A percentile compares a stretch with the other conserved stretches of the same genome.
Evolutionary conservation across 2,329 filamentous ascomycete genomes (phyloP).

Genomic region (Fusarium verrucosum): DNA sequence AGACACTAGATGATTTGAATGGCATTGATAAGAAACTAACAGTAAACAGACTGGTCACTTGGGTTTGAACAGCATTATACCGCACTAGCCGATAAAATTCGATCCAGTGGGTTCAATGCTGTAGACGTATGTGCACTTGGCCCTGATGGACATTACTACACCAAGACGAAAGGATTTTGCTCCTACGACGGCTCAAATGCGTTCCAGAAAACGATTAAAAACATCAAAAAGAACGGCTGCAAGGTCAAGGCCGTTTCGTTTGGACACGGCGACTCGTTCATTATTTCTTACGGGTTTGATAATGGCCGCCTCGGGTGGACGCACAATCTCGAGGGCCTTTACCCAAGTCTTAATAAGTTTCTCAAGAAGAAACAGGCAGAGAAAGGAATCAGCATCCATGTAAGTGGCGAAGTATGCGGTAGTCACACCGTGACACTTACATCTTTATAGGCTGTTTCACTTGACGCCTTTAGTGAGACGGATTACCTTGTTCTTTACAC

Average conservation of each 20-base stretch:
- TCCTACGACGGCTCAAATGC: background rate
- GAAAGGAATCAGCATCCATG: background rate
- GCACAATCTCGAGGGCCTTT: background rate
- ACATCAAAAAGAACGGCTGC: no score
- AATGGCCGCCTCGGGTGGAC: background rate
- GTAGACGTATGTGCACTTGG: constrained; percentile 1
- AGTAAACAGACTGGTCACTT: background rate
- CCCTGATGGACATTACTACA: background rate
- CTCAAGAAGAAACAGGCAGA: background rate
- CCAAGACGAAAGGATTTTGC: constrained; percentile 1
- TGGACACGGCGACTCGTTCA: background rate
- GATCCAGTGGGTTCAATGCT: background rate
- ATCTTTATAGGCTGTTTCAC: background rate
- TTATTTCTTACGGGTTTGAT: background rate
- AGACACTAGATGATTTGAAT: background rate
- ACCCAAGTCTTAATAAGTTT: background rate
- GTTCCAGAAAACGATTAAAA: background rate
- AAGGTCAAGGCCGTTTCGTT: background rate
- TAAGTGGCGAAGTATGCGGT: background rate
- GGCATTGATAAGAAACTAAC: background rate
- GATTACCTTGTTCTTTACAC: background rate
- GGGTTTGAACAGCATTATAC: background rate
- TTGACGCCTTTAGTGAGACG: background rate
- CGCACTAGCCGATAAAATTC: background rate
- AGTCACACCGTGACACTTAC: background rate